Evolutionary conservation across 345 rosid species (phyloP), one percentile per base, ranked within the genome.

Genomic region (Eucalyptus pauciflora): DNA sequence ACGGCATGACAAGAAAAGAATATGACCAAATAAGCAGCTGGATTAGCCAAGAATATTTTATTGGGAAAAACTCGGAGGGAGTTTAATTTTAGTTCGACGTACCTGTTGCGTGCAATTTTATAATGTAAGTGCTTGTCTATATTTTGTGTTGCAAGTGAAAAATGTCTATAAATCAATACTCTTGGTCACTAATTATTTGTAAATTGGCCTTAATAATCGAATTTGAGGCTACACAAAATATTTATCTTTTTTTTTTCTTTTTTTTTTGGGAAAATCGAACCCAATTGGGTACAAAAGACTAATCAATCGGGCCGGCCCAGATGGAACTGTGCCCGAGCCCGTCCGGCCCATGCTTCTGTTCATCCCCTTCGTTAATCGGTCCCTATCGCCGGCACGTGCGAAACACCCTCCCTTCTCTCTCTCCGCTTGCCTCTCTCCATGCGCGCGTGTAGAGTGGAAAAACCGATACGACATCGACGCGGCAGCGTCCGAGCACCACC

Each of bases 31-130:
- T 67, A 67, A 31, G 20, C 18, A 7, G 31, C 0, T 37, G 5
- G 5, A 67, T 4, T 16, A 62, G 1, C 11, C 22, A 67, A 67
- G 79, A 31, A 15, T 18, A n/a, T 31, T 31, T 67, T 67, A 8
- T 0, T 31, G 10, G 22, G 11, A 31, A 64, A 29, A 13, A 29
- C 5, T 13, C 1, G 4, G 13, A 31, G 9, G 5, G 13, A 0
- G 22, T 16, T 67, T 0, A 67, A 69, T 33, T 33, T 12, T 3
- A 10, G 22, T 16, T 69, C 2, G 9, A 0, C 1, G 6, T 2
- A 4, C 20, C 0, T 33, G 3, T 33, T 71, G 46, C 10, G 27
- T 37, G 81, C 81, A 71, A 71, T 37, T 69, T 2, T 43, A 71
- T 37, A 18, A 71, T 37, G 0, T 0, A 33, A 69, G 43, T 31